A percentile compares a stretch with the other conserved stretches of the same genome.
Conservation (phyloP, 1,284 basidiomycete species). For the Cronartium ribicola region DNA sequence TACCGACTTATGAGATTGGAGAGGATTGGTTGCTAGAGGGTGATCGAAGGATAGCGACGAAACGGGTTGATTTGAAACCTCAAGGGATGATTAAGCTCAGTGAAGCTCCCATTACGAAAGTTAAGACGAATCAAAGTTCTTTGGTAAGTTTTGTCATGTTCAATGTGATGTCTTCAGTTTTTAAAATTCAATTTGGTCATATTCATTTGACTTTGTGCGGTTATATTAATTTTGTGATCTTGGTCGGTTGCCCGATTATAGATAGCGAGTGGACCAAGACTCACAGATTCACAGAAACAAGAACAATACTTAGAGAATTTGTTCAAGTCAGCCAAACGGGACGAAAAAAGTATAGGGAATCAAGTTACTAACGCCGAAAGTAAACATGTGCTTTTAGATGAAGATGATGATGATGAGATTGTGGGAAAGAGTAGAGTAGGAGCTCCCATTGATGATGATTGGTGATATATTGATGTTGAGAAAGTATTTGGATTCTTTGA, state of each 20-base stretch:
- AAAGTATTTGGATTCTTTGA: background rate
- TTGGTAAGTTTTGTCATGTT: conserved; percentile 6
- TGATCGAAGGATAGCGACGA: conserved; percentile 49
- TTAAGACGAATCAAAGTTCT: conserved; percentile 17
- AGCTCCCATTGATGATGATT: conserved; percentile 32
- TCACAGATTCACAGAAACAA: conserved; percentile 32
- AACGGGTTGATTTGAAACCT: conserved; percentile 49
- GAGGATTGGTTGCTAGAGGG: conserved; percentile 24
- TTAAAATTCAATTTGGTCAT: background rate
- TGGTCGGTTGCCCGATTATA: background rate
- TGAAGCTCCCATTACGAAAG: conserved; percentile 40
- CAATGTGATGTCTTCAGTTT: background rate
- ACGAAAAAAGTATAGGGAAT: background rate
- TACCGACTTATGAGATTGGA: conserved; percentile 44
- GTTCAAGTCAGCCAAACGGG: conserved; percentile 34
- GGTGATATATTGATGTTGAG: conserved; percentile 5
- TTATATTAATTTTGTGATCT: background rate
- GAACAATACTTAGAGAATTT: conserved; percentile 30
- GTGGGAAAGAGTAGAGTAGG: conserved; percentile 26
- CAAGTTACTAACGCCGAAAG: background rate
- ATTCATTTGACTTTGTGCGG: background rate
- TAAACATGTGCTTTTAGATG: background rate
- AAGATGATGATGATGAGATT: conserved; percentile 23
- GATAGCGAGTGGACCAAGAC: conserved; percentile 23
- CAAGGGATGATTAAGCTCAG: conserved; percentile 52